A percentile compares a stretch with the other conserved stretches of the same genome.
phyloP scores from a whole-genome alignment of 768 basidiomycete species.

The Calvatia gigantea region DNA sequence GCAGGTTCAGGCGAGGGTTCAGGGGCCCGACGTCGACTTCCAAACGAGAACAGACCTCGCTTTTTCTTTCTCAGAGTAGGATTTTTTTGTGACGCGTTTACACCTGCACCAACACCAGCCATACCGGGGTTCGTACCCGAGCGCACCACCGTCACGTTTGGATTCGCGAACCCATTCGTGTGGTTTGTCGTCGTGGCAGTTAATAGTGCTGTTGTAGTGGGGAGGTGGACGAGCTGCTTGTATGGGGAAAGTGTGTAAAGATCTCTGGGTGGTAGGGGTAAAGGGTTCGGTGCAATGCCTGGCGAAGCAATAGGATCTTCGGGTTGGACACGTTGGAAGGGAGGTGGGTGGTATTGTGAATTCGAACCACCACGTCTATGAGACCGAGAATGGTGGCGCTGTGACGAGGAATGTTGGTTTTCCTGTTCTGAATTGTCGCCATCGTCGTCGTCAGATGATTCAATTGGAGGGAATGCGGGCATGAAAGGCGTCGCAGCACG shows the following conservation, averaged over 20 bases:
- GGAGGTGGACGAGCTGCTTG: slow-evolving; percentile 49
- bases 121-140: slow-evolving; percentile 8
- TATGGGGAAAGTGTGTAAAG: slow-evolving; percentile 59
- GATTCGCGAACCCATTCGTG: neutral
- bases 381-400: neutral
- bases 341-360: slow-evolving; percentile 13
- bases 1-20: neutral
- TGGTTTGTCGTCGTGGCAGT: slow-evolving; percentile 9
- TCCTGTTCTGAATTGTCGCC: slow-evolving; percentile 16
- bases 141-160: slow-evolving; percentile 1
- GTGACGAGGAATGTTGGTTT: slow-evolving; percentile 11
- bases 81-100: neutral
- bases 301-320: slow-evolving; percentile 19
- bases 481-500: slow-evolving; percentile 28
- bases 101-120: slow-evolving; percentile 11
- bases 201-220: slow-evolving; percentile 36
- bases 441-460: slow-evolving; percentile 19
- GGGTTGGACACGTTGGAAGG: slow-evolving; percentile 15
- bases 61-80: slow-evolving; percentile 2
- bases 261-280: slow-evolving; percentile 61
- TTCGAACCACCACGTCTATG: neutral
- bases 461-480: slow-evolving; percentile 12
- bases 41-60: slow-evolving; percentile 4
- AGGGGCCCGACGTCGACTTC: neutral
- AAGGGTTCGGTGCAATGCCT: slow-evolving; percentile 44